Evolutionary conservation across 306 rosid genomes (phyloP).

Genomic region (Fragaria vesca): DNA sequence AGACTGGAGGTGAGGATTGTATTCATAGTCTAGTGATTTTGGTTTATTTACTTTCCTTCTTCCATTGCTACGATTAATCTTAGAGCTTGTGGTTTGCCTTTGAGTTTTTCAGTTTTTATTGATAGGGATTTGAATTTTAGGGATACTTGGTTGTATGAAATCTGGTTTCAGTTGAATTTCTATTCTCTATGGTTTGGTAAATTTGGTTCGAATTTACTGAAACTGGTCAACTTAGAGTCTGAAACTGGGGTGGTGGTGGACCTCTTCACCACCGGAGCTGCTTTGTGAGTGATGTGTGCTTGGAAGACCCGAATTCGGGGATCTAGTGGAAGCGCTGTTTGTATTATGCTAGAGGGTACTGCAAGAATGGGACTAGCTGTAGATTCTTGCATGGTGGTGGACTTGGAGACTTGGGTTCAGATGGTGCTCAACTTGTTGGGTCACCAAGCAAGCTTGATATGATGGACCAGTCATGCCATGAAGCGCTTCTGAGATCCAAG

Average conservation of each 20-base stretch:
- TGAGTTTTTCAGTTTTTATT: too few relatives aligned
- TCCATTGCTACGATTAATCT: too few relatives aligned
- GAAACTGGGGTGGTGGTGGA: constrained; percentile 39
- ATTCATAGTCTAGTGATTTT: too few relatives aligned
- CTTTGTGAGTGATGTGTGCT: constrained; percentile 72
- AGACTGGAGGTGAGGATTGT: too few relatives aligned
- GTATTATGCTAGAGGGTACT: constrained; percentile 92
- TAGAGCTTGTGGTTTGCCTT: too few relatives aligned
- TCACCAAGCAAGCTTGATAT: constrained; percentile 77
- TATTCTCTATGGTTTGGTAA: too few relatives aligned
- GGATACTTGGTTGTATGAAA: too few relatives aligned
- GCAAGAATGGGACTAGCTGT: constrained; percentile 86
- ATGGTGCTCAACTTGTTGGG: constrained; percentile 33
- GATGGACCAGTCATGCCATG: constrained; percentile 73
- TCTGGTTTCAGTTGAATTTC: too few relatives aligned
- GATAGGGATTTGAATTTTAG: too few relatives aligned
- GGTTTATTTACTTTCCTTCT: too few relatives aligned
- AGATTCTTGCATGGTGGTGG: constrained; percentile 79
- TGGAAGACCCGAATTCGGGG: constrained; percentile 78
- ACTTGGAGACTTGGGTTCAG: constrained; percentile 34
- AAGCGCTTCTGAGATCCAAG: constrained; percentile 86
- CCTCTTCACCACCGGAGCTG: constrained; percentile 70
- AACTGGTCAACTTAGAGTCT: too few relatives aligned
- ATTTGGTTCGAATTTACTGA: too few relatives aligned
- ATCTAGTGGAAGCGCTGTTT: constrained; percentile 97